Conservation (phyloP, 2,329 filamentous ascomycete genomes). For the Ustilaginoidea virens region DNA sequence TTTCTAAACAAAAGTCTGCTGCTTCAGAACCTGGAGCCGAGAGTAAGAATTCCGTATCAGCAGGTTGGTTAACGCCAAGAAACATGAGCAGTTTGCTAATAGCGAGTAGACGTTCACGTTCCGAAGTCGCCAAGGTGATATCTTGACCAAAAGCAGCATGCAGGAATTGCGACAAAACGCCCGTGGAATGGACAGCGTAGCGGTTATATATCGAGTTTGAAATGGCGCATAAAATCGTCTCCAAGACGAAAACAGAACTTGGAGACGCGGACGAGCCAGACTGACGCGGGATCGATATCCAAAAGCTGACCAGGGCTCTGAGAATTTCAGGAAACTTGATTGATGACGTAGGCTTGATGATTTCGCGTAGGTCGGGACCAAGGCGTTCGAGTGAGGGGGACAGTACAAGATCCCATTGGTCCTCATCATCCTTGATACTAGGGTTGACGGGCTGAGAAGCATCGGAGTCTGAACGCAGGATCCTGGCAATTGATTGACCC, state of each 20-base stretch:
- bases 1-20: slow-evolving; percentile 56
- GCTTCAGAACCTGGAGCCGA: slow-evolving; percentile 34
- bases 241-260: slow-evolving; percentile 48
- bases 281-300: slow-evolving; percentile 43
- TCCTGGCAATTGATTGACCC: slow-evolving; percentile 37
- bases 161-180: slow-evolving; percentile 52
- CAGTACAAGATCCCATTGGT: slow-evolving; percentile 23
- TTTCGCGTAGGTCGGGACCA: slow-evolving; percentile 26
- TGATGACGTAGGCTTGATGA: slow-evolving; percentile 34
- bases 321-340: slow-evolving; percentile 49
- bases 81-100: slow-evolving; percentile 56
- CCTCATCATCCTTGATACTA: slow-evolving; percentile 10
- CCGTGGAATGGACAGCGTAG: slow-evolving; percentile 54
- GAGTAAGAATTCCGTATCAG: slow-evolving; percentile 65
- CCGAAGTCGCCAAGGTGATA: slow-evolving; percentile 34
- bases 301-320: slow-evolving; percentile 45
- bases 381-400: slow-evolving; percentile 21
- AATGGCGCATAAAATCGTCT: slow-evolving; percentile 42
- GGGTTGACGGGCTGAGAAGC: slow-evolving; percentile 3
- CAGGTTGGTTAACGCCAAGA: slow-evolving; percentile 64
- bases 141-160: slow-evolving; percentile 40
- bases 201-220: slow-evolving; percentile 53
- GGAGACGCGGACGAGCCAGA: slow-evolving; percentile 28
- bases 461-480: slow-evolving; percentile 16
- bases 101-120: slow-evolving; percentile 44